Conservation (phyloP, 495 filamentous ascomycete species). For the Massariosphaeria phaeospora region DNA sequence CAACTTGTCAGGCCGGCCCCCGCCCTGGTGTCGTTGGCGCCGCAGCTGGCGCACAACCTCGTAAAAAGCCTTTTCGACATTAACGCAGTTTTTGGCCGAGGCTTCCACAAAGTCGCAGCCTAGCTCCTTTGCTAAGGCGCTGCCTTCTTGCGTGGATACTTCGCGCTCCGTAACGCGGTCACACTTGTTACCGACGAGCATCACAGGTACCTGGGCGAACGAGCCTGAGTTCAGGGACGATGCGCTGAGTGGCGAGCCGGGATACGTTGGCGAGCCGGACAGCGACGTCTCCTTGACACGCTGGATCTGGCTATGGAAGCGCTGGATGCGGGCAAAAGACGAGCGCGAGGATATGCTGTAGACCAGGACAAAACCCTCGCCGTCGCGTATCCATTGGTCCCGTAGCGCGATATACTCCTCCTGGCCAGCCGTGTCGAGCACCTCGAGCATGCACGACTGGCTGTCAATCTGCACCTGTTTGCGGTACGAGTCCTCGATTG, state of each 20-base stretch:
- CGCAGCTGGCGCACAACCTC: slow-evolving; percentile 69
- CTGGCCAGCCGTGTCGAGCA: slow-evolving; percentile 97
- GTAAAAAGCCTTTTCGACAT: slow-evolving; percentile 98
- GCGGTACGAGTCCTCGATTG: slow-evolving; percentile 94
- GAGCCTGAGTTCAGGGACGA: slow-evolving; percentile 54
- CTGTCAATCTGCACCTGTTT: slow-evolving; percentile 98
- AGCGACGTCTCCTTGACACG: slow-evolving; percentile 91
- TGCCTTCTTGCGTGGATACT: slow-evolving; percentile 93
- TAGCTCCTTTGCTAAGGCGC: slow-evolving; percentile 82
- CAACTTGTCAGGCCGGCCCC: background rate
- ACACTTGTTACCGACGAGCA: slow-evolving; percentile 98
- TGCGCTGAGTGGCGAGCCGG: slow-evolving; percentile 63
- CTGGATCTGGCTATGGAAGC: slow-evolving; percentile 94
- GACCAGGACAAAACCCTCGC: slow-evolving; percentile 94
- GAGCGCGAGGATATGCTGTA: slow-evolving; percentile 97
- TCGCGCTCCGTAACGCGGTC: slow-evolving; percentile 93
- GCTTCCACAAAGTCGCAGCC: slow-evolving; percentile 98
- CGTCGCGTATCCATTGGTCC: slow-evolving; percentile 98
- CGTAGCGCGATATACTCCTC: slow-evolving; percentile 97
- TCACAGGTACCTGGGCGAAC: slow-evolving; percentile 75
- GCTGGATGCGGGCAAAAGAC: slow-evolving; percentile 89
- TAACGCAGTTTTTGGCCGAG: slow-evolving; percentile 98
- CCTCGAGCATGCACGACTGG: slow-evolving; percentile 96
- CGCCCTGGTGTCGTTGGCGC: slow-evolving; percentile 15
- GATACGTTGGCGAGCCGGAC: slow-evolving; percentile 61